Percentiles rank a stretch among this genome's conserved stretches.
phyloP scores from a whole-genome alignment of 1,284 basidiomycete genomes.

The Vanrija pseudolonga region DNA sequence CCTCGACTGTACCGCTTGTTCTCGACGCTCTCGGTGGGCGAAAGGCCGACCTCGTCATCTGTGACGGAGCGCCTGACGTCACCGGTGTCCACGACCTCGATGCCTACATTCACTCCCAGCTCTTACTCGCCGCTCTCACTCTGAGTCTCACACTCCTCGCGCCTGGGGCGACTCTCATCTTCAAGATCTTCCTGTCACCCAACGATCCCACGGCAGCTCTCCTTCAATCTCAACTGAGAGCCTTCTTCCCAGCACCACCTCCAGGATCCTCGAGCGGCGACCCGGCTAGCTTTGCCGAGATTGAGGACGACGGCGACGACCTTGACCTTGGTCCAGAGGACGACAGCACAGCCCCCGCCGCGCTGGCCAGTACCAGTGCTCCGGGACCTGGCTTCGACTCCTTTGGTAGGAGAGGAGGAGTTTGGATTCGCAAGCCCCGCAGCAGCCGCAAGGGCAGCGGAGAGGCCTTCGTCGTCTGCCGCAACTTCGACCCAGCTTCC shows the following conservation, averaged over 20 bases:
- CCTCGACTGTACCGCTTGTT: slow-evolving; percentile 53
- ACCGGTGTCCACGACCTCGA: slow-evolving; percentile 59
- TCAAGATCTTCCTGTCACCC: slow-evolving; percentile 57
- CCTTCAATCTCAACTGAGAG: slow-evolving; percentile 50
- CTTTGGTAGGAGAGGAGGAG: slow-evolving; percentile 42
- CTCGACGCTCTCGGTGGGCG: slow-evolving; percentile 52
- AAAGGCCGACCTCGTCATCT: slow-evolving; percentile 56
- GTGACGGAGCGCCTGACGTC: slow-evolving; percentile 60
- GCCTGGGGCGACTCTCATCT: slow-evolving; percentile 54
- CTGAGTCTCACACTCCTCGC: slow-evolving; percentile 56
- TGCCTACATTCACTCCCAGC: slow-evolving; percentile 57
- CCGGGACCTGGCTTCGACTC: slow-evolving; percentile 27
- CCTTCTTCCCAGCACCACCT: slow-evolving; percentile 50
- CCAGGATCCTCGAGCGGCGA: not conserved
- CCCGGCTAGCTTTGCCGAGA: not conserved
- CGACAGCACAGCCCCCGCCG: slow-evolving; percentile 9
- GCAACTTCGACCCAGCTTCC: slow-evolving; percentile 49
- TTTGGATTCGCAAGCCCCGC: slow-evolving; percentile 50
- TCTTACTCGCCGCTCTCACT: slow-evolving; percentile 55
- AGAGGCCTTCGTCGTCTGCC: slow-evolving; percentile 58
- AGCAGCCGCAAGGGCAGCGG: slow-evolving; percentile 49
- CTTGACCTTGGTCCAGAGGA: slow-evolving; percentile 8
- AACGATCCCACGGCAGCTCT: slow-evolving; percentile 50
- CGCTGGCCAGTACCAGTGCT: too few species aligned
- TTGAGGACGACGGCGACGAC: slow-evolving; percentile 3